These are phyloP conservation scores for Rhizophagus prolifer DNA, from an alignment of 192 early-diverging fungal genomes.

Conservation along the genomic window DNA sequence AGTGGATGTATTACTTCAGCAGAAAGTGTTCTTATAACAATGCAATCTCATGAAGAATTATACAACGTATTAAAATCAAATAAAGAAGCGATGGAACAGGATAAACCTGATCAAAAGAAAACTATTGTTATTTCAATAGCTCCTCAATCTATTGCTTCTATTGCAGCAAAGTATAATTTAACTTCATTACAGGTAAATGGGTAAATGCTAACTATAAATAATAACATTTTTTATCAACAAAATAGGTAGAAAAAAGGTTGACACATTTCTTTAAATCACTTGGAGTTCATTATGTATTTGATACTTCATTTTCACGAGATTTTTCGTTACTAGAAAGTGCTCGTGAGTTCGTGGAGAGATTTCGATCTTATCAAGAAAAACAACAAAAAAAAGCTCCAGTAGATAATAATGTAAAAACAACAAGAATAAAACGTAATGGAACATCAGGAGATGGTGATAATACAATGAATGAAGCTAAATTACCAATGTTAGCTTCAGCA, in stretches of 20 bases:
- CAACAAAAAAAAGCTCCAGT: conserved; percentile 27
- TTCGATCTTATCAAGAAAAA: conserved; percentile 43
- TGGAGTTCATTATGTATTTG: conserved; percentile 85
- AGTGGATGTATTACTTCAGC: conserved; percentile 98
- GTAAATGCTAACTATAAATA: too few relatives aligned
- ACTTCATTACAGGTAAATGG: conserved; percentile 57
- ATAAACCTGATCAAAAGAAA: neutral
- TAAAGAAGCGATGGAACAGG: conserved; percentile 41
- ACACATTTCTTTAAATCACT: conserved; percentile 76
- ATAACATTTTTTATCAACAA: too few relatives aligned
- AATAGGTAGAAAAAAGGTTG: conserved; percentile 63
- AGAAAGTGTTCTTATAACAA: conserved; percentile 87
- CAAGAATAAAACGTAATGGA: conserved; percentile 37
- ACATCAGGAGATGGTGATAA: conserved; percentile 35
- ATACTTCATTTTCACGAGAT: conserved; percentile 88
- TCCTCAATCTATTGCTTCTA: conserved; percentile 86
- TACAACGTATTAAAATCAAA: conserved; percentile 65
- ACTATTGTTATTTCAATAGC: conserved; percentile 86
- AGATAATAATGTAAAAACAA: conserved; percentile 31
- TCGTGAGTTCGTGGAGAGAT: conserved; percentile 86
- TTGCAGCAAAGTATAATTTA: conserved; percentile 83
- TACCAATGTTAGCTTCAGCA: conserved; percentile 67
- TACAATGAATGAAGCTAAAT: neutral
- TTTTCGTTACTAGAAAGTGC: conserved; percentile 80
- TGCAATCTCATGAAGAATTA: conserved; percentile 93